Percentiles rank a stretch among this genome's conserved stretches.
phyloP scores from a whole-genome alignment of 352 stramenopile genomes.

The Pythium volutum region DNA sequence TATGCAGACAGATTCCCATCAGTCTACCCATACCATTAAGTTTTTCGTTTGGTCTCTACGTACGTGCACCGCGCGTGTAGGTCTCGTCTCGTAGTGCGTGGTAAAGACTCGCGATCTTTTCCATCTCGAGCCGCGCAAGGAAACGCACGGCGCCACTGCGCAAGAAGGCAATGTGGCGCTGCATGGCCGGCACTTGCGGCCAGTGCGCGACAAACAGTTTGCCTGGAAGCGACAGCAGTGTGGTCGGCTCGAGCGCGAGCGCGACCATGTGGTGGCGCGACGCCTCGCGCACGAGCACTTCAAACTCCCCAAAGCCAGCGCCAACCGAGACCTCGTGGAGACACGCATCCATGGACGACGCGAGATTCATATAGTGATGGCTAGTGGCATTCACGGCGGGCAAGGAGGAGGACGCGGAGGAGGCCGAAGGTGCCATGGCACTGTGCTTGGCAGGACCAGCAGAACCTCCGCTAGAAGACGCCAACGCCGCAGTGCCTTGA shows the following conservation, averaged over 20 bases:
- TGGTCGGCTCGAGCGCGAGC: constrained; percentile 43
- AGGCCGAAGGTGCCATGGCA: no score
- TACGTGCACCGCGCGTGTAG: constrained; percentile 42
- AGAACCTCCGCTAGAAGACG: background rate
- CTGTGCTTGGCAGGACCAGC: background rate
- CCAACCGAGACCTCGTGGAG: constrained; percentile 39
- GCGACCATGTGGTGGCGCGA: constrained; percentile 33
- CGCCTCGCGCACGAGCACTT: constrained; percentile 46
- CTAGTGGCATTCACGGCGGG: background rate
- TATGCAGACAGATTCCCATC: constrained; percentile 7
- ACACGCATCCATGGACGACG: constrained; percentile 19
- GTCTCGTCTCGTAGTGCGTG: constrained; percentile 45
- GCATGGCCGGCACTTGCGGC: constrained; percentile 31
- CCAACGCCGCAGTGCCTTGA: background rate
- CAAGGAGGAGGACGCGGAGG: background rate
- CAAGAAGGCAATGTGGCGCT: constrained; percentile 48
- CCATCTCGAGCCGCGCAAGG: constrained; percentile 45
- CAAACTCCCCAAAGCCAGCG: constrained; percentile 63
- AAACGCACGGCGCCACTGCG: constrained; percentile 31
- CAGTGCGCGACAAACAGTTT: constrained; percentile 47
- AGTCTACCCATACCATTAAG: no score
- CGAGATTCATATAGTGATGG: constrained; percentile 10
- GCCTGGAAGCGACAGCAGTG: constrained; percentile 50
- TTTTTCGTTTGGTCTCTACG: no score
- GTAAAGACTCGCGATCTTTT: constrained; percentile 59